Base-by-base conservation (phyloP, 208 protist species). In the Acanthamoeba rhysodes region DNA sequence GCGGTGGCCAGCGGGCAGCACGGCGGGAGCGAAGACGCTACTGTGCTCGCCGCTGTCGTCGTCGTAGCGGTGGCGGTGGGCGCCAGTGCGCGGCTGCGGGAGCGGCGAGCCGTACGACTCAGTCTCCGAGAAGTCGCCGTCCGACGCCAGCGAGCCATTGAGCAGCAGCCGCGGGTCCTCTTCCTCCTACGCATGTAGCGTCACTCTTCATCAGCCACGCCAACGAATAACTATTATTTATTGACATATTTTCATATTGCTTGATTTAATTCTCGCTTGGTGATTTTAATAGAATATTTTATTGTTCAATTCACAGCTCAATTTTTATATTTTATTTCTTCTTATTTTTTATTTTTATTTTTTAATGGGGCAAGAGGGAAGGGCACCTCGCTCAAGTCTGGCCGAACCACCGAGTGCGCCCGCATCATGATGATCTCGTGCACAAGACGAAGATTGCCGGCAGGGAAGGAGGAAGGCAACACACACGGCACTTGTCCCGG, bases 101-200 rank as follows among this genome's bases (percentile, higher is more conserved):
- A 12, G 55, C n/a, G 24, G 78, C 24, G 78, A 34, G 10, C 22
- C 41, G 18, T 10, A n/a, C 22, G 32, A 87, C 78, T 87, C 78
- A 3, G 34, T 87, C 50, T 87, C 78, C 8, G 78, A 87, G 78
- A 87, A 62, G 32, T 87, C 78, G 37, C 78, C 78, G 20, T 59
- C 78, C 24, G 50, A 87, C 9, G 78, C 50, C 48, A 62, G 22
- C 50, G n/a, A 22, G 27, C 50, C 18, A 34, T 55, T 87, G n/a
- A 87, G 37, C 48, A 87, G 41, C 78, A 87, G 50, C 78, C 78
- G 78, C 24, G 50, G n/a, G 27, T 87, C 78, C 24, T 53, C 78
- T 14, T 87, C 66, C 16, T 37, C 66, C 29, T 72, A 3, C 5
- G 24, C 22, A 7, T 18, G 24, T 22, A 18, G 7, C 22, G 59